Conservation (phyloP, 331 rosid species). For the Quercus phellos region DNA sequence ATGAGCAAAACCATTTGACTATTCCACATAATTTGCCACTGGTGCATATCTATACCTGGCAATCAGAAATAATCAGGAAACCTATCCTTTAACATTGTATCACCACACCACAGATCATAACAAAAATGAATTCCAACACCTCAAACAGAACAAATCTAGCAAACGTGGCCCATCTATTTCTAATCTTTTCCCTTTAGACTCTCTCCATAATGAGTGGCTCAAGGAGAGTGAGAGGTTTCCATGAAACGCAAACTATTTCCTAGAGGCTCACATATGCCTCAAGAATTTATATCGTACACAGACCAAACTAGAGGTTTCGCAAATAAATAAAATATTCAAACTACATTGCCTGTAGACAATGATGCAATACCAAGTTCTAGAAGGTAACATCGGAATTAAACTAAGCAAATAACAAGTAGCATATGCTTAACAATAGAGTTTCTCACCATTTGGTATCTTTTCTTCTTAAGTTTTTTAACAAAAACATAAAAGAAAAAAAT, state of each 20-base stretch:
- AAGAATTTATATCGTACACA: neutral
- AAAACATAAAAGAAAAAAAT: neutral
- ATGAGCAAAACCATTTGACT: too few relatives aligned
- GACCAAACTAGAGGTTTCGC: neutral
- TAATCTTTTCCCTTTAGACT: too few relatives aligned
- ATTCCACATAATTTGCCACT: too few relatives aligned
- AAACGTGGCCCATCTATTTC: too few relatives aligned
- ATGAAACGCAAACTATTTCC: neutral
- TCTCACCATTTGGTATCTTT: neutral
- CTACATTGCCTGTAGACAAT: neutral
- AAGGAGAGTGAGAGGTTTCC: neutral
- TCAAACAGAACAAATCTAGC: too few relatives aligned
- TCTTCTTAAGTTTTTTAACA: too few relatives aligned
- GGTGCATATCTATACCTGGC: too few relatives aligned
- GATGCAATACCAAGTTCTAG: conserved; percentile 16
- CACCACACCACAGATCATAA: too few relatives aligned
- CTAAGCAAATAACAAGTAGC: neutral
- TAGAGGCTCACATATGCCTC: neutral
- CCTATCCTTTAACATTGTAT: too few relatives aligned
- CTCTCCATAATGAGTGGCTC: neutral
- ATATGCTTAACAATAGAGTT: neutral
- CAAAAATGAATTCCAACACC: too few relatives aligned
- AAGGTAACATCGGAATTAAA: neutral
- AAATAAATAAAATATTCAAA: neutral
- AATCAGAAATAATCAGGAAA: too few relatives aligned